These are phyloP conservation scores for Pseudocercospora crystallina DNA, from an alignment of 2,329 filamentous ascomycete genomes.

Conservation along the genomic window DNA sequence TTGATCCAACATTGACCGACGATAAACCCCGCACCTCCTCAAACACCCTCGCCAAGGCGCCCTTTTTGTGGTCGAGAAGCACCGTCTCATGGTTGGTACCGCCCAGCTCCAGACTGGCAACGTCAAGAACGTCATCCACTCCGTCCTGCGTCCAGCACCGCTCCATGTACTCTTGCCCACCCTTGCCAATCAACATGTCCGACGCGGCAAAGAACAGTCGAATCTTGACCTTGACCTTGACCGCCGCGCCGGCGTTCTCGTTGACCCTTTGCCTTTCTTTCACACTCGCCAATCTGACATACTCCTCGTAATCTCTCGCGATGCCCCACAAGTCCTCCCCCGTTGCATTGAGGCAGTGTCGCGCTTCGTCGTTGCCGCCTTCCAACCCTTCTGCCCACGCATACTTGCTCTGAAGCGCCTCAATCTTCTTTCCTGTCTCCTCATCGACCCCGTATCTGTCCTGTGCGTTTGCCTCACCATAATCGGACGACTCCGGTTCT, in stretches of 20 bases:
- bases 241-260: not conserved
- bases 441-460: conserved; percentile 30
- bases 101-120: conserved; percentile 32
- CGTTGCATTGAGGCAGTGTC: conserved; percentile 39
- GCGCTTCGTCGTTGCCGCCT: conserved; percentile 42
- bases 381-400: conserved; percentile 32
- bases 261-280: conserved; percentile 20
- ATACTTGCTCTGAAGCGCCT: conserved; percentile 25
- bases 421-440: conserved; percentile 24
- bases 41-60: conserved; percentile 26
- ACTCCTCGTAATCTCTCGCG: conserved; percentile 38
- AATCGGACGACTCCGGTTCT: conserved; percentile 3
- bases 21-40: conserved; percentile 12
- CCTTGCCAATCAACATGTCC: conserved; percentile 46
- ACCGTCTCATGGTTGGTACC: conserved; percentile 44
- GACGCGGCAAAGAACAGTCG: conserved; percentile 38
- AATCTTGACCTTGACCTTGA: conserved; percentile 28
- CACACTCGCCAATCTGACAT: conserved; percentile 20
- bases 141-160: conserved; percentile 39
- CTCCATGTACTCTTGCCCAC: conserved; percentile 46
- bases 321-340: conserved; percentile 35
- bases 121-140: conserved; percentile 34
- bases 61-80: conserved; percentile 26
- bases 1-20: no score
- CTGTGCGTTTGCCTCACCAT: conserved; percentile 17